phyloP scores from a whole-genome alignment of 768 basidiomycete species.

The Phanerochaete sordida region DNA sequence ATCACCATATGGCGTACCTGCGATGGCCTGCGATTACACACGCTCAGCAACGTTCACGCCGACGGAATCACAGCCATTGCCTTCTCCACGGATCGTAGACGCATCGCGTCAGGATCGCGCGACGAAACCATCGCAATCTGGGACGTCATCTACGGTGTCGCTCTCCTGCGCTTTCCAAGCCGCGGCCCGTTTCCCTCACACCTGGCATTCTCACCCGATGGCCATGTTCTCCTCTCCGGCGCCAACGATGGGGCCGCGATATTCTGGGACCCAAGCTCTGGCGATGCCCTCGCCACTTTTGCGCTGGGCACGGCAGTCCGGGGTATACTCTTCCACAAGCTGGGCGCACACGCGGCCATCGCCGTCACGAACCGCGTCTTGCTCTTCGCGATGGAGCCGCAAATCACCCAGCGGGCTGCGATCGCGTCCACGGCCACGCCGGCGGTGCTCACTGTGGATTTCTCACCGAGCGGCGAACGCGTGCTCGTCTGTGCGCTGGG shows the following conservation, averaged over 20 bases:
- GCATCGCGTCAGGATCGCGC: not conserved
- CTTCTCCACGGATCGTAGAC: not conserved
- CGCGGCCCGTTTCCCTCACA: not conserved
- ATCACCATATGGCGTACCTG: not conserved
- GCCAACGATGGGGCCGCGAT: not conserved
- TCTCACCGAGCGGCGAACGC: not conserved
- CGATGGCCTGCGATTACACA: not conserved
- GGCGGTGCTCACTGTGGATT: not conserved
- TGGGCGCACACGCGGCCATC: slow-evolving; percentile 4
- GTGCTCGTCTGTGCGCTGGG: not conserved
- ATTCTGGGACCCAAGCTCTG: not conserved
- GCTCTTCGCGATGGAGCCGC: not conserved
- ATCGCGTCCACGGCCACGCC: not conserved
- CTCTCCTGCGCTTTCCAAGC: not conserved
- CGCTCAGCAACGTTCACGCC: not conserved
- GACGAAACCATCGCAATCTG: not conserved
- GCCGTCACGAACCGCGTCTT: not conserved
- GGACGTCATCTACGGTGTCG: not conserved
- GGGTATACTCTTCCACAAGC: slow-evolving; percentile 3
- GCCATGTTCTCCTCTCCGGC: too few relatives aligned
- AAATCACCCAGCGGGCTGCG: not conserved
- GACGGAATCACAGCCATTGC: not conserved
- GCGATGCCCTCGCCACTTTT: not conserved
- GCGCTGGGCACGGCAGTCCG: not conserved
- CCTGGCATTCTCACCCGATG: slow-evolving; percentile 11